phyloP scores from a whole-genome alignment of 2,329 filamentous ascomycete genomes.

The Purpureocillium takamizusanense region DNA sequence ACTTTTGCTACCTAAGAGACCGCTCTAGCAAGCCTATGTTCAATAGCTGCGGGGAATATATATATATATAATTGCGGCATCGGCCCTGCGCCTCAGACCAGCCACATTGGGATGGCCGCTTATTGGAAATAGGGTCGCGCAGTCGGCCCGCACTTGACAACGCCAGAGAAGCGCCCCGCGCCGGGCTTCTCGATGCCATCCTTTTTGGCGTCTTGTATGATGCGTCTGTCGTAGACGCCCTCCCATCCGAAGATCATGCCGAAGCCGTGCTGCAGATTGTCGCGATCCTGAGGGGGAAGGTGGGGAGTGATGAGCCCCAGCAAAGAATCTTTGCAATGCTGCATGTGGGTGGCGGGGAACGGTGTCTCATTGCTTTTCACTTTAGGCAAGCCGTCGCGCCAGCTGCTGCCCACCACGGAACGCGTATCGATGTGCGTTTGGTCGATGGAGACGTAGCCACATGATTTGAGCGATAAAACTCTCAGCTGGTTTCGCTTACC shows the following conservation, averaged over 20 bases:
- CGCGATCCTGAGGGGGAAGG: conserved; percentile 18
- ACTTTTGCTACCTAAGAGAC: too few species aligned
- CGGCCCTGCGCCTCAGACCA: too few species aligned
- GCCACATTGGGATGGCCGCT: too few species aligned
- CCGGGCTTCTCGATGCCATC: conserved; percentile 28
- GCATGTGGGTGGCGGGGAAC: conserved; percentile 21
- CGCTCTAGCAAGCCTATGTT: too few species aligned
- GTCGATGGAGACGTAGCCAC: conserved; percentile 47
- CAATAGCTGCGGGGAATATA: too few species aligned
- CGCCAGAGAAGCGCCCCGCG: conserved; percentile 30
- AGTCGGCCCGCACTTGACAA: conserved; percentile 13
- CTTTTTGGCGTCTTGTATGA: conserved; percentile 20
- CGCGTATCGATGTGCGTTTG: conserved; percentile 24
- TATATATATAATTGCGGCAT: too few species aligned
- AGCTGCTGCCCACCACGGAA: conserved; percentile 16
- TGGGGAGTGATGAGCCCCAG: conserved; percentile 23
- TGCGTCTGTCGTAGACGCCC: conserved; percentile 19
- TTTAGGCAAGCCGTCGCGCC: conserved; percentile 8
- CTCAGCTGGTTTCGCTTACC: conserved; percentile 23
- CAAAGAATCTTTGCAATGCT: conserved; percentile 24
- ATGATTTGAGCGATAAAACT: conserved; percentile 46
- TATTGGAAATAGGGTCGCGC: too few species aligned
- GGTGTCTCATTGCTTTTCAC: neutral
- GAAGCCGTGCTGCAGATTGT: conserved; percentile 19
- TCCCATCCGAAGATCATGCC: conserved; percentile 28